Base-by-base conservation (phyloP, 495 filamentous ascomycete genomes). In the Parathielavia appendiculata region DNA sequence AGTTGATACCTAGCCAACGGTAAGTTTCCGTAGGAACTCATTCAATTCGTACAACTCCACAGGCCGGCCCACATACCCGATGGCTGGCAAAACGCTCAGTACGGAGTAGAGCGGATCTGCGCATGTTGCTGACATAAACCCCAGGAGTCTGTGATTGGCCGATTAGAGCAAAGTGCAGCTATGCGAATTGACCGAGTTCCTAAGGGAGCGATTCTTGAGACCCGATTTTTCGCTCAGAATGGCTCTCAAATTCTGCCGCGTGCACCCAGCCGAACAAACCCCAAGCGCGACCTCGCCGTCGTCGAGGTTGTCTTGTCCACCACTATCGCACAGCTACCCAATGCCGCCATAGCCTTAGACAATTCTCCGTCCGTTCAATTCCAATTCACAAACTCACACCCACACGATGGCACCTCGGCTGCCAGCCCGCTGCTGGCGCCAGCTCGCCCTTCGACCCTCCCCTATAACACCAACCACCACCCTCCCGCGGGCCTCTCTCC, bases 321-420 rank as follows among this genome's bases (percentile, higher is more conserved):
- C 47, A 36, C 35, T 17, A 47, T 38, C 32, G 16, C 58, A 34
- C 17, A 34, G 30, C 36, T 51, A 26, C 17, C 48, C 58, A 51
- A 68, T 62, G 58, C 36, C 44, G 47, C 26, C 2, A 30, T 53
- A 62, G 40, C 38, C 59, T 30, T 30, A 2, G 26, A 26, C 38
- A 30, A 44, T 43, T 19, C 9, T 26, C 30, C 17, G 2, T 40
- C 39, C 38, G 38, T 16, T 49, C 36, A n/a, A 46, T 14, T 3
- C 4, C 34, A 16, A 30, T n/a, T 9, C 1, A 19, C 17, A 36
- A 30, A 17, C 34, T 4, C 30, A 20, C 40, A 35, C 5, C 49
- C 50, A 59, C 38, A 76, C 61, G 66, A 82, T 82, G 79, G 76
- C 79, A 65, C 76, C 79, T 60, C 75, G 75, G 69, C 71, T 80